Percentiles rank a stretch among this genome's conserved stretches.
Evolutionary conservation across 345 rosid genomes (phyloP).

Genomic region (Euphorbia tirucalli): DNA sequence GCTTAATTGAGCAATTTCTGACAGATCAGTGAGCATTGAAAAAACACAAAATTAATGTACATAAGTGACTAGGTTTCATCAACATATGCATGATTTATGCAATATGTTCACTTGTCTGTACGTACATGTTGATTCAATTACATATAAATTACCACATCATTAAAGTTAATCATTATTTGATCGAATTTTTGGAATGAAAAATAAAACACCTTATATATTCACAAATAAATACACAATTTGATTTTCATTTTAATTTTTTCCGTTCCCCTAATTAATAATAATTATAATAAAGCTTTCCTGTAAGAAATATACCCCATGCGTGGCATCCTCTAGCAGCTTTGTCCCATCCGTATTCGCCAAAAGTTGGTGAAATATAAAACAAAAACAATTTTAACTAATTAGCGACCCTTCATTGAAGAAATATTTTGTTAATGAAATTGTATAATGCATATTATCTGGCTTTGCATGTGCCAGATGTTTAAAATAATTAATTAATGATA

Average conservation of each 20-base stretch:
- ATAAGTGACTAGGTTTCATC: too few relatives aligned
- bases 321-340: background rate
- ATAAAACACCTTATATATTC: too few relatives aligned
- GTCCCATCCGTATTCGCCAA: conserved; percentile 13
- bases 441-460: conserved; percentile 8
- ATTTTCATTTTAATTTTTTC: too few relatives aligned
- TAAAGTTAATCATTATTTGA: too few relatives aligned
- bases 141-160: too few relatives aligned
- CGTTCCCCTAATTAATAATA: too few relatives aligned
- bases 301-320: background rate
- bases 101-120: conserved; percentile 15
- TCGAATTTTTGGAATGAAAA: too few relatives aligned
- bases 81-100: conserved; percentile 33
- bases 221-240: too few relatives aligned
- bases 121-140: too few relatives aligned
- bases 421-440: background rate
- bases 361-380: conserved; percentile 16
- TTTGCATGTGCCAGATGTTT: conserved; percentile 19
- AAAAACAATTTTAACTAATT: background rate
- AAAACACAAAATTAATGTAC: too few relatives aligned
- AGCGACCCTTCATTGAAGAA: background rate
- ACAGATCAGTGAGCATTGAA: too few relatives aligned
- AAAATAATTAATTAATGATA: background rate
- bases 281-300: background rate
- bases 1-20: background rate